Evolutionary conservation across 2,329 filamentous ascomycete species (phyloP), one percentile per base, ranked within the genome.

Genomic region (Cytospora leucostoma): DNA sequence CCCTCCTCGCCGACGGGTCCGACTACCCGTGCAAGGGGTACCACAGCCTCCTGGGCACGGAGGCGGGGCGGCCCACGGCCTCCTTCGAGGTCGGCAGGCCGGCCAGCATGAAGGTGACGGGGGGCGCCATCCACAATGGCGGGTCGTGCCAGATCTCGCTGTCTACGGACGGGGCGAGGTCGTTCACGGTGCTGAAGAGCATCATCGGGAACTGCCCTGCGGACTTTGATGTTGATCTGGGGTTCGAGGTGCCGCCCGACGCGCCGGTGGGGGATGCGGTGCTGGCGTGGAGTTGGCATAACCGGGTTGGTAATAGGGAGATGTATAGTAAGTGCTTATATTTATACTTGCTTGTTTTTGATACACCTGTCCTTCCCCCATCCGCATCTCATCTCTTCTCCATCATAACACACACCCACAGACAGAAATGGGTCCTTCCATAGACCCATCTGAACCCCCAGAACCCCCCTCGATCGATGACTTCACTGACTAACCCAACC

Each of bases 211-310:
- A 79, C 72, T 86, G 83, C 69, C 83, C 83, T n/a, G 71, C 73
- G 47, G 54, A 69, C 19, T 74, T 74, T 60, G 75, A 77, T 13
- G 78, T 80, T 51, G 81, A 76, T 62, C 91, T 88, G 74, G 76
- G 82, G 68, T 93, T 93, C 74, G 84, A 79, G 37, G 76, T 93
- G 37, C 90, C 90, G 10, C 74, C 76, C 2, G 85, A 88, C 67
- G 84, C 86, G 1, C 85, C 86, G 37, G 71, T 75, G 65, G 79
- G 75, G 75, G 83, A 87, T 38, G 88, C 86, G 63, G 74, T 93
- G 52, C 83, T 93, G 57, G 86, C 87, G 44, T 94, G 91, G 91
- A 87, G 86, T 33, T 91, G 88, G 88, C 88, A 90, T 78, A 92
- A 92, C 79, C 79, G 86, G 67, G 76, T 89, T 49, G 90, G 91